Conservation (phyloP, 768 basidiomycete species). For the Russula ochroleuca region DNA sequence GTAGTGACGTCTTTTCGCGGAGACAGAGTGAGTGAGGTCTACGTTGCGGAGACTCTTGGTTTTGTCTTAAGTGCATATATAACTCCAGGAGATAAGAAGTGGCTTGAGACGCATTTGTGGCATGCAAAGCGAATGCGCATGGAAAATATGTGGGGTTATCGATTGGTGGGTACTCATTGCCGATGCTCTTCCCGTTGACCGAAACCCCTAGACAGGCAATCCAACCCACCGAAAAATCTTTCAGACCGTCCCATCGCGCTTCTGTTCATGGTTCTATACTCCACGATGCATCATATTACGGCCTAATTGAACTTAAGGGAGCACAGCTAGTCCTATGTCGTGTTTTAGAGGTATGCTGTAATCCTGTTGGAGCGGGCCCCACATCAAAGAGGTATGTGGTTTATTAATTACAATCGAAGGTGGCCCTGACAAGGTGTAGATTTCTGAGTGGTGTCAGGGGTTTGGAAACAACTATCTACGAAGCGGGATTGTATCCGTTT, state of each 20-base stretch:
- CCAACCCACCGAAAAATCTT: slow-evolving; percentile 87
- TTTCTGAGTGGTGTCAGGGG: slow-evolving; percentile 62
- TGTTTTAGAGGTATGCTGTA: slow-evolving; percentile 54
- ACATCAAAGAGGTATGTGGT: slow-evolving; percentile 52
- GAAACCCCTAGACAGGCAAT: slow-evolving; percentile 51
- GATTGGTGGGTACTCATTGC: slow-evolving; percentile 51
- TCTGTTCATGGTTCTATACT: slow-evolving; percentile 79
- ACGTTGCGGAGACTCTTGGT: neutral
- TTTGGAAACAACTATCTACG: slow-evolving; percentile 65
- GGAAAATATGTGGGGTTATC: slow-evolving; percentile 88
- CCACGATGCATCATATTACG: slow-evolving; percentile 86
- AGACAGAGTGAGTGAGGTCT: slow-evolving; percentile 60
- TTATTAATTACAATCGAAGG: neutral
- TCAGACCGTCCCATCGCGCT: slow-evolving; percentile 87
- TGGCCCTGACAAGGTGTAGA: slow-evolving; percentile 38
- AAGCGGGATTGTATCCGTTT: slow-evolving; percentile 58
- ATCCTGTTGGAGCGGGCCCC: slow-evolving; percentile 59
- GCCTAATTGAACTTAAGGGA: slow-evolving; percentile 70
- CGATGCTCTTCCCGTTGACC: neutral
- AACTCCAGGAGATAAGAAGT: slow-evolving; percentile 68
- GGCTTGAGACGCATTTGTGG: slow-evolving; percentile 97
- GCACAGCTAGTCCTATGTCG: slow-evolving; percentile 49
- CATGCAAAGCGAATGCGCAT: slow-evolving; percentile 97
- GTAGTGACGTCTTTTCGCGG: slow-evolving; percentile 57
- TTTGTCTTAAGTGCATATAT: neutral